Evolutionary conservation across 345 rosid genomes (phyloP).

Genomic region (Citrus cavaleriei): DNA sequence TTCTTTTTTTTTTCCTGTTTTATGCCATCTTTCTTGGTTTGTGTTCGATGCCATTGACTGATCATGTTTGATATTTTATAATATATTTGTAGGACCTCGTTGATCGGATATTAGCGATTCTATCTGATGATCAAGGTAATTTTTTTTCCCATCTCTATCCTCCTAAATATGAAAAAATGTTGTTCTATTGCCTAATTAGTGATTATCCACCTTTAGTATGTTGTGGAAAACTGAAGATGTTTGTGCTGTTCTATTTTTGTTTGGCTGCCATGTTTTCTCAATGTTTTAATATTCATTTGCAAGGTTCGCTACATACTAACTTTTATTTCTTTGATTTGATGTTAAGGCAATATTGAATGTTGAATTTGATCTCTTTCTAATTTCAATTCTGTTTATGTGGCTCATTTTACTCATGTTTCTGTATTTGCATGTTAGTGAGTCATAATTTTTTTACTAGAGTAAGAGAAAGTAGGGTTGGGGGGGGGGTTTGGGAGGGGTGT

Average conservation of each 20-base stretch:
- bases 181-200: neutral
- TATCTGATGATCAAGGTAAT: constrained; percentile 79
- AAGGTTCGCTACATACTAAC: neutral
- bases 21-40: neutral
- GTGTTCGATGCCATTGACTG: neutral
- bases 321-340: neutral
- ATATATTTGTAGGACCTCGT: constrained; percentile 70
- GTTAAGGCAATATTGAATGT: neutral
- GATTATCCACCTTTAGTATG: neutral
- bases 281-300: neutral
- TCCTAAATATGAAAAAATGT: neutral
- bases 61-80: constrained; percentile 10
- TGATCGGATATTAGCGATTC: constrained; percentile 61
- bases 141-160: neutral
- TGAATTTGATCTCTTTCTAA: no score
- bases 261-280: neutral
- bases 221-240: neutral
- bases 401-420: neutral
- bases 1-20: neutral
- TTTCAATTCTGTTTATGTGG: neutral
- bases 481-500: accelerated
- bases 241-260: neutral
- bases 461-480: no score
- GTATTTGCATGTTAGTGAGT: neutral
- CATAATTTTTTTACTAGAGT: neutral